Evolutionary conservation across 768 basidiomycete species (phyloP).

Genomic region (Boletus vinaceobasis): DNA sequence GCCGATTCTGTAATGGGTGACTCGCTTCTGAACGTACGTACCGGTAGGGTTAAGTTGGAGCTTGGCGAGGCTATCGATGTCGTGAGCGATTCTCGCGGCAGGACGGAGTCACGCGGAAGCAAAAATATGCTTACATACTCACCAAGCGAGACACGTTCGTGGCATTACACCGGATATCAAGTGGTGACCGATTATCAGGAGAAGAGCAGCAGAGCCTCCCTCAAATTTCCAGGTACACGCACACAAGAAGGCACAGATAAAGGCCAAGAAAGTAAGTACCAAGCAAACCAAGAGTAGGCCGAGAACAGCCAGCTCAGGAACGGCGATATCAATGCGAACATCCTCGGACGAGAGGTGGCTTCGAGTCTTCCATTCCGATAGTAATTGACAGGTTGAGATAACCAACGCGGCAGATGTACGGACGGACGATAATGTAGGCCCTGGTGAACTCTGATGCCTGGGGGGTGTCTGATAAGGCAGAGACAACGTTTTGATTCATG

Average conservation of each 20-base stretch:
- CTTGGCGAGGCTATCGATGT: not conserved
- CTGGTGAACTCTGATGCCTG: not conserved
- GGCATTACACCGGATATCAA: no score
- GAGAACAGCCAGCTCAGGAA: not conserved
- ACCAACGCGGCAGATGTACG: not conserved
- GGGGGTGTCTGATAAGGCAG: not conserved
- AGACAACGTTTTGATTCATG: not conserved
- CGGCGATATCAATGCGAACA: not conserved
- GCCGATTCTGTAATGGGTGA: not conserved
- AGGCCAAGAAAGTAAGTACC: constrained; percentile 3
- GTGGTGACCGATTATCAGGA: not conserved
- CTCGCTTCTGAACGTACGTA: not conserved
- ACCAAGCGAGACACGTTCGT: not conserved
- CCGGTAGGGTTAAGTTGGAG: not conserved
- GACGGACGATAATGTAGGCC: not conserved
- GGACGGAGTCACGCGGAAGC: not conserved
- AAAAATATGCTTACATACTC: not conserved
- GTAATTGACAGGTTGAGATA: constrained; percentile 1
- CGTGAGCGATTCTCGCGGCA: not conserved
- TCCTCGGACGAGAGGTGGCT: constrained; percentile 9
- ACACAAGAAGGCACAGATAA: not conserved
- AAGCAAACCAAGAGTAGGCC: not conserved
- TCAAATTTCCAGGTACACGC: not conserved
- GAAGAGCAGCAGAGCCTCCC: no score
- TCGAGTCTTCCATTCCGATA: constrained; percentile 3